Conservation (phyloP, 2,329 filamentous ascomycete genomes). For the Plectosphaerella cucumerina region DNA sequence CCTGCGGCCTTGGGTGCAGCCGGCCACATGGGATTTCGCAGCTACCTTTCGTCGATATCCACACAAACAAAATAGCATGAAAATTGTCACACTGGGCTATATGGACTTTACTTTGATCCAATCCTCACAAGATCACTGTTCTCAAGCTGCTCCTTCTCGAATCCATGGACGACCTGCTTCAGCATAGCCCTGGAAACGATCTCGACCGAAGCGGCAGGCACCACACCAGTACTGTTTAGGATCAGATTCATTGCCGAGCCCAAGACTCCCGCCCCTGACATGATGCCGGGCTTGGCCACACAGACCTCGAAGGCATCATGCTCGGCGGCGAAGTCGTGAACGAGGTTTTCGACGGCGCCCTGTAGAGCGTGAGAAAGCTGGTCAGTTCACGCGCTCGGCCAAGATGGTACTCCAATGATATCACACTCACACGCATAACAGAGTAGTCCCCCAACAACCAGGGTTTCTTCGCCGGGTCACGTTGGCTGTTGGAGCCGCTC, state of each 20-base stretch:
- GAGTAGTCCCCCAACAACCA: conserved; percentile 32
- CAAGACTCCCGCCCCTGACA: neutral
- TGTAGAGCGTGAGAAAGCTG: neutral
- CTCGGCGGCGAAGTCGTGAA: conserved; percentile 35
- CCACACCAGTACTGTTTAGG: neutral
- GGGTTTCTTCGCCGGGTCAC: conserved; percentile 40
- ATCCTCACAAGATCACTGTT: neutral
- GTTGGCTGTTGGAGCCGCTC: conserved; percentile 38
- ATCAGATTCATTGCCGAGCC: neutral
- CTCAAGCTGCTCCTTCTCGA: neutral
- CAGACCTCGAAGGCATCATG: conserved; percentile 30
- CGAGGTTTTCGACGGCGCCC: conserved; percentile 29
- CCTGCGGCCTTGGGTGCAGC: too few species aligned
- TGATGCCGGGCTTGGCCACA: conserved; percentile 41
- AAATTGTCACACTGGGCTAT: too few species aligned
- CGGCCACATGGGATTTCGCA: too few species aligned
- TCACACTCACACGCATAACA: conserved; percentile 43
- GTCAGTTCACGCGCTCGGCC: neutral
- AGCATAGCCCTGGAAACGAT: neutral
- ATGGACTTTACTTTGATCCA: too few species aligned
- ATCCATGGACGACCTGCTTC: neutral
- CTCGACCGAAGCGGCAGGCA: neutral
- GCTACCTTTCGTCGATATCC: too few species aligned
- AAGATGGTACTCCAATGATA: neutral
- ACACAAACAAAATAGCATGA: too few species aligned